These are phyloP conservation scores for Didymella pomorum DNA, from an alignment of 2,329 filamentous ascomycete genomes.

Conservation along the genomic window DNA sequence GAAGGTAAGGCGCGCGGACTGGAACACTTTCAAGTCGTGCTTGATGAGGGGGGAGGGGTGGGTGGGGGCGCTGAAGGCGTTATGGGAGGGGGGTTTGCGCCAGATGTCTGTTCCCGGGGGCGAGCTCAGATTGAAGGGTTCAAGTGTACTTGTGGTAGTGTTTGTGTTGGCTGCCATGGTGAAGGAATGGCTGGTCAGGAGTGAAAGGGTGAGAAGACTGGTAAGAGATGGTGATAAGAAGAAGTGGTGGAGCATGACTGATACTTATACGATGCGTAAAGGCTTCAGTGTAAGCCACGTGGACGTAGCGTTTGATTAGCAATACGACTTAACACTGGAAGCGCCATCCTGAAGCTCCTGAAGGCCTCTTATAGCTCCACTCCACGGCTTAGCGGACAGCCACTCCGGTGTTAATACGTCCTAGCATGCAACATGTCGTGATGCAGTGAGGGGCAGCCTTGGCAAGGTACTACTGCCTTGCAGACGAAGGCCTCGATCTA, in stretches of 20 bases:
- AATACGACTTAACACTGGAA: constrained; percentile 20
- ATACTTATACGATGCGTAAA: constrained; percentile 24
- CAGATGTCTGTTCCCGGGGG: constrained; percentile 75
- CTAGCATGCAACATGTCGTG: constrained; percentile 18
- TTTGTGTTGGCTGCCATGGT: constrained; percentile 1
- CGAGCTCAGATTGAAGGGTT: constrained; percentile 45
- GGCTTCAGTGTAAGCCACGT: background rate
- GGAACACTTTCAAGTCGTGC: constrained; percentile 64
- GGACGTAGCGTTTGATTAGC: constrained; percentile 5
- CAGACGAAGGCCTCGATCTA: constrained; percentile 7
- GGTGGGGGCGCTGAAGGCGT: constrained; percentile 67
- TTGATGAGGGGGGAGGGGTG: constrained; percentile 34
- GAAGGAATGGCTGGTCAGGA: background rate
- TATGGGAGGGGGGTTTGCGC: constrained; percentile 74
- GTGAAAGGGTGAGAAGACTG: constrained; percentile 7
- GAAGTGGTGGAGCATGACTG: constrained; percentile 17
- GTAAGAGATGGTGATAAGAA: background rate
- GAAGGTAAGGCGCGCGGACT: constrained; percentile 69
- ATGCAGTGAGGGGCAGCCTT: constrained; percentile 39
- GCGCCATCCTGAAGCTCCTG: constrained; percentile 23
- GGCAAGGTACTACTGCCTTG: constrained; percentile 20
- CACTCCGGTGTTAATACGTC: constrained; percentile 12
- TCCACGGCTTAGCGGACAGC: constrained; percentile 18
- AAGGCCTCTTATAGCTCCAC: background rate
- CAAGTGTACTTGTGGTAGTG: constrained; percentile 33